Evolutionary conservation across 2,329 filamentous ascomycete genomes (phyloP), one percentile per base, ranked within the genome.

Genomic region (Colletotrichum orbiculare): DNA sequence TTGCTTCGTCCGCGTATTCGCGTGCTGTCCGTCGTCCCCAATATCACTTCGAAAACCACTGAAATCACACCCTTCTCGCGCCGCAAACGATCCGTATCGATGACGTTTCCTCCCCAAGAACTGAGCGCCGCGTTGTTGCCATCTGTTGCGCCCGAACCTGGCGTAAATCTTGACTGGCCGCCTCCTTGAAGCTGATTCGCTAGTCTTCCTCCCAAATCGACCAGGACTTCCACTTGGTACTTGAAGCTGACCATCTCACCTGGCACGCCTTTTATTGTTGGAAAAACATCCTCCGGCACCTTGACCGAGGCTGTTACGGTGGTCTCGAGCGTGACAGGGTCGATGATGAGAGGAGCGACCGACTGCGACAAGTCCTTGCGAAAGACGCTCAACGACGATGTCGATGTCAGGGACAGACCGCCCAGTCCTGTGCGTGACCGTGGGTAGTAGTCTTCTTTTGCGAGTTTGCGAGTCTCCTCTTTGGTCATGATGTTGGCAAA

Each of bases 161-260:
- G 50, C n/a, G 66, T 54, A 43, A 74, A 75, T 73, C 78, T 79
- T 72, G 80, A 74, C 80, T 87, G 86, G 15, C 89, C 79, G 69
- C 87, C 86, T 46, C 89, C 85, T 71, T 93, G 90, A 54, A 88
- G 77, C 68, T 93, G 88, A n/a, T 87, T 88, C 2, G 90, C 87
- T 45, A 97, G 80, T 74, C 93, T 96, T 42, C 95, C 95, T 50
- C 96, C 94, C 0, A 98, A 84, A 74, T 99, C 96, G 25, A 97
- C 88, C 35, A 98, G 90, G 2, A 97, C 92, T 76, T 99, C 96
- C 17, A 97, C 86, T 70, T 94, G 92, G 73, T 99, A 98, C 70
- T 91, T 93, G 81, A 99, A 98, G 71, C 90, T 94, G 69, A 99
- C 96, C 89, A 98, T 96, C 39, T 92, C 90, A 4, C 95, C 94